Evolutionary conservation across 2,329 filamentous ascomycete species (phyloP).

Genomic region (Cercospora sp.): DNA sequence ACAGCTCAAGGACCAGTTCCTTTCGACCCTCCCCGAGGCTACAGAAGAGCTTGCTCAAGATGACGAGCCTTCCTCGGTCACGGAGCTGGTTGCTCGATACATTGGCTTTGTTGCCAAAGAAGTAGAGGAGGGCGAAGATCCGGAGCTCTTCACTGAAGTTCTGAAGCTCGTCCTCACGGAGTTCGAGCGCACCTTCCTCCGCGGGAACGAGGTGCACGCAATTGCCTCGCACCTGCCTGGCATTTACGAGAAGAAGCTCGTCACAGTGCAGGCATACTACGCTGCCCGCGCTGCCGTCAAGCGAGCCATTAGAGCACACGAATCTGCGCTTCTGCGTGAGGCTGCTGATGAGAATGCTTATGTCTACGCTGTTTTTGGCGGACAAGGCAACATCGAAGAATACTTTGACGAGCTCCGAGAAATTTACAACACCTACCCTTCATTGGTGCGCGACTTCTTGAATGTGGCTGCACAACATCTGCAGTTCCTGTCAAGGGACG

Average conservation of each 20-base stretch:
- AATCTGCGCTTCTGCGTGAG: constrained; percentile 88
- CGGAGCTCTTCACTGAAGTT: constrained; percentile 88
- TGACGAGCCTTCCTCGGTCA: constrained; percentile 95
- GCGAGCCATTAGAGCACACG: constrained; percentile 83
- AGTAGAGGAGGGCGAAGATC: constrained; percentile 89
- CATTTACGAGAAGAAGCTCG: constrained; percentile 87
- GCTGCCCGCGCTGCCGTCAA: constrained; percentile 80
- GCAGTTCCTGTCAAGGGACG: constrained; percentile 78
- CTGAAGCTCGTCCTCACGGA: constrained; percentile 91
- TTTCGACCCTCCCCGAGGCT: constrained; percentile 77
- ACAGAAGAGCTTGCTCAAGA: constrained; percentile 98
- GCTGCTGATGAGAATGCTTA: constrained; percentile 79
- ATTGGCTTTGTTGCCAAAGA: constrained; percentile 85
- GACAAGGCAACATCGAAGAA: constrained; percentile 98
- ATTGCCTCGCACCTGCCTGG: constrained; percentile 82
- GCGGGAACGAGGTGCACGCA: constrained; percentile 94
- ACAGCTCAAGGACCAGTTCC: constrained; percentile 89
- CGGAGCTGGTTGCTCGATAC: constrained; percentile 90
- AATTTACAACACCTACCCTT: constrained; percentile 85
- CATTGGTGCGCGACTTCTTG: constrained; percentile 85
- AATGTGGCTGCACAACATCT: constrained; percentile 78
- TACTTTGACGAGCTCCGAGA: constrained; percentile 97
- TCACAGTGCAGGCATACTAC: constrained; percentile 89
- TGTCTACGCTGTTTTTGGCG: constrained; percentile 92
- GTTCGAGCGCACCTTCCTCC: constrained; percentile 92